Percentiles rank a stretch among this genome's conserved stretches.
phyloP scores from a whole-genome alignment of 2,329 filamentous ascomycete species.

The Phyllosticta citribraziliensis region DNA sequence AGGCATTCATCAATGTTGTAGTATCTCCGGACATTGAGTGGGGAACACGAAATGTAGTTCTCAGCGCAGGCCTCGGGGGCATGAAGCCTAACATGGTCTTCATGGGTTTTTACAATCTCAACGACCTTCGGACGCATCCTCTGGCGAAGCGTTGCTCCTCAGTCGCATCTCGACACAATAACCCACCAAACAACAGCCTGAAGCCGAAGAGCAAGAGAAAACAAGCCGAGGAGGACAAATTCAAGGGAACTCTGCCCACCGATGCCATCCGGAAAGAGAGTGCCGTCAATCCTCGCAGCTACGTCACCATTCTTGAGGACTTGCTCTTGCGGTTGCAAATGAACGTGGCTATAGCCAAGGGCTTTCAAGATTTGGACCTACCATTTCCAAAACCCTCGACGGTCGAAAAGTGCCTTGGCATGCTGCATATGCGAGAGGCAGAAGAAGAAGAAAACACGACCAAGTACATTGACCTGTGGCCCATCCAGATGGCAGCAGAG shows the following conservation, averaged over 20 bases:
- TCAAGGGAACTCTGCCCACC: conserved; percentile 55
- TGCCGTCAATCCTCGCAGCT: conserved; percentile 60
- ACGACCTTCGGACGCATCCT: conserved; percentile 59
- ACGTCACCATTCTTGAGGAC: conserved; percentile 76
- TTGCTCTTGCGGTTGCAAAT: conserved; percentile 66
- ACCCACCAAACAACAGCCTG: conserved; percentile 20
- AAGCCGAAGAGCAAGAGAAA: conserved; percentile 16
- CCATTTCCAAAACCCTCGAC: conserved; percentile 37
- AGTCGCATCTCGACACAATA: conserved; percentile 39
- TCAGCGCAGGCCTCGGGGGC: conserved; percentile 72
- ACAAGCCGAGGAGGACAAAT: conserved; percentile 45
- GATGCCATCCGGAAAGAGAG: conserved; percentile 59
- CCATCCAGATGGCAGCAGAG: conserved; percentile 87
- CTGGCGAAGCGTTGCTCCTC: conserved; percentile 28
- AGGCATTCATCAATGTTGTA: conserved; percentile 79
- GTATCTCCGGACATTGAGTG: conserved; percentile 76
- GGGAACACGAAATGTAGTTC: conserved; percentile 73
- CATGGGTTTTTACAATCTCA: conserved; percentile 69
- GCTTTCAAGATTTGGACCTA: conserved; percentile 66
- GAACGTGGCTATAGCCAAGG: conserved; percentile 76
- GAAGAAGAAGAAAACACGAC: conserved; percentile 50
- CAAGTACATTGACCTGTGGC: conserved; percentile 81
- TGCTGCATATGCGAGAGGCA: conserved; percentile 17
- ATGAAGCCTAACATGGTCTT: conserved; percentile 87
- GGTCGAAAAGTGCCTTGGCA: conserved; percentile 18